These are phyloP conservation scores for Calocybe gangraenosa DNA, from an alignment of 768 basidiomycete species.

Conservation along the genomic window DNA sequence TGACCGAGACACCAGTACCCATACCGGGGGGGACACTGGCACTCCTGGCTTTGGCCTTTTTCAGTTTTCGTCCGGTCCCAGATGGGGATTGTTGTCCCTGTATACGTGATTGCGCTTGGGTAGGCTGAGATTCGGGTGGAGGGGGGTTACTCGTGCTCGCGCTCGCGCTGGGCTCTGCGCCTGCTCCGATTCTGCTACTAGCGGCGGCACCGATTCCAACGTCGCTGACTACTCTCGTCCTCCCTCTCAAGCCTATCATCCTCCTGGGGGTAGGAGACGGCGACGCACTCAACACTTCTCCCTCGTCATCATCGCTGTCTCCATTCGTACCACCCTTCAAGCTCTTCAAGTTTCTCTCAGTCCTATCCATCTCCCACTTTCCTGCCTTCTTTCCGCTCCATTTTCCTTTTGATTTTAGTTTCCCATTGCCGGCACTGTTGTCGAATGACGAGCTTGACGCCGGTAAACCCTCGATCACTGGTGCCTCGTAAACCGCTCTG, in stretches of 20 bases:
- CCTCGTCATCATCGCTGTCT: neutral
- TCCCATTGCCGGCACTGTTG: too few species aligned
- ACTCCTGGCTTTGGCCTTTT: slow-evolving; percentile 11
- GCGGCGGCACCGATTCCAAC: slow-evolving; percentile 1
- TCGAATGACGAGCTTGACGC: too few species aligned
- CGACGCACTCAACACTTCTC: neutral
- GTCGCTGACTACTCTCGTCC: slow-evolving; percentile 20
- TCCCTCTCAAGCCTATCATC: slow-evolving; percentile 8
- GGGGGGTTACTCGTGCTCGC: neutral
- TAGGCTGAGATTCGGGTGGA: too few species aligned
- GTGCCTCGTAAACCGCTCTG: neutral
- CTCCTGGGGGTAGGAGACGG: slow-evolving; percentile 1
- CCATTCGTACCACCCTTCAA: slow-evolving; percentile 9
- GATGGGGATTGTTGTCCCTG: neutral
- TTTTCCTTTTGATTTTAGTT: neutral
- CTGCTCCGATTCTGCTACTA: too few species aligned
- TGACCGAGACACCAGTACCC: neutral
- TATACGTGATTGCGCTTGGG: too few species aligned
- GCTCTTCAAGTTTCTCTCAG: slow-evolving; percentile 18
- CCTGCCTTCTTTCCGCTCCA: slow-evolving; percentile 4
- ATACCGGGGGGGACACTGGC: slow-evolving; percentile 15
- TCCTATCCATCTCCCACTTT: slow-evolving; percentile 21
- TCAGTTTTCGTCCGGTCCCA: slow-evolving; percentile 4
- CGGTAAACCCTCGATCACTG: too few species aligned
- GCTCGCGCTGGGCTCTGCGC: neutral